Evolutionary conservation across 805 yeast species (phyloP).

Genomic region (Pichia manshurica): DNA sequence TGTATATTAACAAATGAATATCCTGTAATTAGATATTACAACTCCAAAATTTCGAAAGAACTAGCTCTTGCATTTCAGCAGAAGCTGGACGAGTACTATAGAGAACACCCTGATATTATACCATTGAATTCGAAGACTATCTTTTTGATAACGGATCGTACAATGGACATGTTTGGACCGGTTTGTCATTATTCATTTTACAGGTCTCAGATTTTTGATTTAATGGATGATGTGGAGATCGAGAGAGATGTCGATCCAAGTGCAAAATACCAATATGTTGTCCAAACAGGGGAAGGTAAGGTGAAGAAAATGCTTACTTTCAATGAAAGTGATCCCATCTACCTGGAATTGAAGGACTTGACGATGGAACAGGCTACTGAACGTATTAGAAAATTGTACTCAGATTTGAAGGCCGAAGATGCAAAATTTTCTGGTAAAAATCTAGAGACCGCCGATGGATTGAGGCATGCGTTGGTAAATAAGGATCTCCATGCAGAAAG

Average conservation of each 20-base stretch:
- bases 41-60: constrained; percentile 43
- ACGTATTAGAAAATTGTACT: constrained; percentile 16
- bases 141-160: constrained; percentile 73
- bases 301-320: constrained; percentile 24
- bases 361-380: constrained; percentile 25
- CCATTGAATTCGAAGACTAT: constrained; percentile 46
- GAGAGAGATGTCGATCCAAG: constrained; percentile 24
- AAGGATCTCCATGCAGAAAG: constrained; percentile 23
- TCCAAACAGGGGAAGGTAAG: constrained; percentile 25
- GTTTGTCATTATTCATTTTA: constrained; percentile 84
- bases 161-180: constrained; percentile 79
- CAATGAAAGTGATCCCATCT: constrained; percentile 25
- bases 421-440: constrained; percentile 18
- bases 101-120: constrained; percentile 62
- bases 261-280: constrained; percentile 24
- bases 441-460: constrained; percentile 24
- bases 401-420: constrained; percentile 23
- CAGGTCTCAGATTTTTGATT: constrained; percentile 87
- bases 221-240: constrained; percentile 29
- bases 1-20: constrained; percentile 82
- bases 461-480: constrained; percentile 26
- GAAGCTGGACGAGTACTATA: constrained; percentile 68
- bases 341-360: constrained; percentile 22
- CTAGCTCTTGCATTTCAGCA: constrained; percentile 69
- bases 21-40: constrained; percentile 75